A percentile compares a stretch with the other conserved stretches of the same genome.
These are phyloP conservation scores for Davidsoniella australis DNA, from an alignment of 2,329 filamentous ascomycete genomes.

Conservation along the genomic window DNA sequence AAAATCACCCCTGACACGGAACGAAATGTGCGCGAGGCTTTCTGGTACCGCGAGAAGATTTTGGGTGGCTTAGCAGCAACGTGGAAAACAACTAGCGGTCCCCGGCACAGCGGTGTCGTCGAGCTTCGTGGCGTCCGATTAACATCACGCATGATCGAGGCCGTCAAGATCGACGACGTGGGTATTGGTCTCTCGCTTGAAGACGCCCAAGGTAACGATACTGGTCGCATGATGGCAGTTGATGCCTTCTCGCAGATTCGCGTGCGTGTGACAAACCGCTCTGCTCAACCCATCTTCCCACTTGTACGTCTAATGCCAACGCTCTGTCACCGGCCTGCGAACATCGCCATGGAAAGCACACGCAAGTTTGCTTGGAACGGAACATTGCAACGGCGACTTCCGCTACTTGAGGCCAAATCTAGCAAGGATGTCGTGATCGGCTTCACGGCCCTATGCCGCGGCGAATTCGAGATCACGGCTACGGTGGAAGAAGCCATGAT, in stretches of 20 bases:
- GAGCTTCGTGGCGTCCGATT: conserved; percentile 64
- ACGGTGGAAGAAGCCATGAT: conserved; percentile 64
- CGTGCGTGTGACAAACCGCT: conserved; percentile 61
- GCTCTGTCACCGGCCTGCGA: conserved; percentile 53
- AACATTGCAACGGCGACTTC: conserved; percentile 57
- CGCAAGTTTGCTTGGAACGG: conserved; percentile 76
- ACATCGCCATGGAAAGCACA: conserved; percentile 62
- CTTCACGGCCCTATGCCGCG: conserved; percentile 58
- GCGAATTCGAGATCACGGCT: conserved; percentile 67
- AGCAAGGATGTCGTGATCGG: conserved; percentile 48
- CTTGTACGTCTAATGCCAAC: conserved; percentile 62
- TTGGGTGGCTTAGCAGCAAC: conserved; percentile 52
- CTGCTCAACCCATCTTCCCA: conserved; percentile 46
- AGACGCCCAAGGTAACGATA: conserved; percentile 14
- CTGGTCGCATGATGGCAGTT: conserved; percentile 18
- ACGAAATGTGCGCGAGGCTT: conserved; percentile 60
- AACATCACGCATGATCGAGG: conserved; percentile 63
- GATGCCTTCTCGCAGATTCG: conserved; percentile 48
- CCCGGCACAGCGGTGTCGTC: conserved; percentile 44
- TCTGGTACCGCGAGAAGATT: conserved; percentile 80
- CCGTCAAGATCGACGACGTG: conserved; percentile 64
- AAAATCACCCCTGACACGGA: conserved; percentile 68
- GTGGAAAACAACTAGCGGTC: conserved; percentile 45
- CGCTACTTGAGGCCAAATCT: conserved; percentile 40
- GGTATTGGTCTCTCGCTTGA: conserved; percentile 32